Percentiles rank a stretch among this genome's conserved stretches.
Evolutionary conservation across 495 filamentous ascomycete species (phyloP).

Genomic region (Darksidea phi): DNA sequence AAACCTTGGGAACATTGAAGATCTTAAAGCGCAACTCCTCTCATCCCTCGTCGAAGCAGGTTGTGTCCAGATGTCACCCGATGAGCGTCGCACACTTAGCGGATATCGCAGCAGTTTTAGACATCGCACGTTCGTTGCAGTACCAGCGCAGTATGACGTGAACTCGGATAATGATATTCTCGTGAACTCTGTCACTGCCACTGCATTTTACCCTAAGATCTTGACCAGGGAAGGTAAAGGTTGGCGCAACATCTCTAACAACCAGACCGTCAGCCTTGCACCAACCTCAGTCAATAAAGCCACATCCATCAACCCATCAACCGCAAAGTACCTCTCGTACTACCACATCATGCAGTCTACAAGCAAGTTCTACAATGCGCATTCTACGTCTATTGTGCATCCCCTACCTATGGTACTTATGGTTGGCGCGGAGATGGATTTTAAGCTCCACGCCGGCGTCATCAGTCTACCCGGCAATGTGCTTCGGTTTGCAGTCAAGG

Average conservation of each 20-base stretch:
- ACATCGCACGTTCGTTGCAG: slow-evolving; percentile 71
- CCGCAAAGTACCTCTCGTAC: slow-evolving; percentile 80
- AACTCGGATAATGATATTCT: slow-evolving; percentile 78
- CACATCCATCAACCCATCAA: slow-evolving; percentile 44
- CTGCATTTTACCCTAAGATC: slow-evolving; percentile 94
- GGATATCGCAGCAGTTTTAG: slow-evolving; percentile 57
- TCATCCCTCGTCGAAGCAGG: slow-evolving; percentile 78
- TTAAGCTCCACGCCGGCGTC: slow-evolving; percentile 83
- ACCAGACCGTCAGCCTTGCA: slow-evolving; percentile 79
- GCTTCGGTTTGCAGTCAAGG: slow-evolving; percentile 78
- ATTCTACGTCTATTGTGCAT: slow-evolving; percentile 81
- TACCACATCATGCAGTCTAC: slow-evolving; percentile 93
- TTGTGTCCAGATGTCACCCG: slow-evolving; percentile 67
- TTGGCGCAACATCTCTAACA: slow-evolving; percentile 86
- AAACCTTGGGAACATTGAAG: slow-evolving; percentile 85
- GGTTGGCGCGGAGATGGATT: slow-evolving; percentile 76
- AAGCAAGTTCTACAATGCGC: slow-evolving; percentile 80
- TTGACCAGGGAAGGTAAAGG: slow-evolving; percentile 82
- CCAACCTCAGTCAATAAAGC: slow-evolving; percentile 83
- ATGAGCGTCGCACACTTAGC: slow-evolving; percentile 66
- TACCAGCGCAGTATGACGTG: slow-evolving; percentile 68
- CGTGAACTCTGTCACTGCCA: slow-evolving; percentile 75
- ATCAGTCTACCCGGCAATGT: slow-evolving; percentile 81
- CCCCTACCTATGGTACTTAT: slow-evolving; percentile 78
- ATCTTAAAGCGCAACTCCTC: slow-evolving; percentile 86